Base-by-base conservation (phyloP, 1,139 yeast genomes). In the Kodamaea ohmeri region DNA sequence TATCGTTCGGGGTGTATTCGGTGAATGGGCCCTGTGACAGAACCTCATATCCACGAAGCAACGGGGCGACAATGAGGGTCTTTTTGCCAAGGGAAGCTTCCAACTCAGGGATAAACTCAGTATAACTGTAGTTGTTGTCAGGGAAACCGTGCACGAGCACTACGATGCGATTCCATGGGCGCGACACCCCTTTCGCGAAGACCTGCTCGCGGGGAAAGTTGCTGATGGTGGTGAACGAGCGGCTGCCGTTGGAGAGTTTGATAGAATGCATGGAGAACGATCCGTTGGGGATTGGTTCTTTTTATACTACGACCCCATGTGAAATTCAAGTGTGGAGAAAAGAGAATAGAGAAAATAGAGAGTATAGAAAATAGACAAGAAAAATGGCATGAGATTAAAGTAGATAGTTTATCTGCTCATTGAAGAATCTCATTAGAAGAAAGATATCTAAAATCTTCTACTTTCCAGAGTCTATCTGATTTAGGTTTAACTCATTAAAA, bases 91-190 rank as follows among this genome's bases (percentile, higher is more conserved):
- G 59, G 2, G 49, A 50, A 2, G 42, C 34, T 26, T 48, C 41
- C 11, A 67, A 32, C 7, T 45, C 22, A 2, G 65, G 63, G 50
- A 60, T 49, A 1, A 65, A 39, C 12, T 52, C 56, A 26, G 53
- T 43, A 42, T 52, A 70, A 5, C 67, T 53, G 19, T 59, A 50
- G 40, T 64, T 58, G 39, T 63, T 59, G 43, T 70, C 76, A 4
- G 76, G 76, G 43, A 70, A 70, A 4, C 75, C 75, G 40, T 70
- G 76, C 19, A 69, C 46, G 15, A 69, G 48, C 15, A 70, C 36
- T 8, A 69, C 50, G 9, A 62, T 55, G 19, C 65, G 47, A 14
- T 44, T 38, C 58, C 60, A 64, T 24, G 47, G 44, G n/a, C 56
- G 45, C 8, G 36, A 34, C 4, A 26, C 26, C 11, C 43, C 42